A percentile compares a stretch with the other conserved stretches of the same genome.
Conservation (phyloP, 164 flowering plant species). For the Nelumbo lutea region DNA sequence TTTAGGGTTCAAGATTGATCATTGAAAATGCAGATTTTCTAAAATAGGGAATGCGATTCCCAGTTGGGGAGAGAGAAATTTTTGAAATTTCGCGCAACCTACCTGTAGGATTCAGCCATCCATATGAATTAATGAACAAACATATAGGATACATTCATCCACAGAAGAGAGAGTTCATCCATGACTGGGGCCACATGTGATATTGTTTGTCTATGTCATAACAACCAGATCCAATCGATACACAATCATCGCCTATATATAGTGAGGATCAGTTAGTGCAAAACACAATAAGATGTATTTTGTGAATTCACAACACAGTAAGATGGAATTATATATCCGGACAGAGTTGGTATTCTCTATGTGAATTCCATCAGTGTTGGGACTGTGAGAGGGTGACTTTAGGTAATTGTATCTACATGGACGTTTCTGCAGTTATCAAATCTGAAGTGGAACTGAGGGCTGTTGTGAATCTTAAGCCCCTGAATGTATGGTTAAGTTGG, state of each 20-base stretch:
- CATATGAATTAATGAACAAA: not conserved
- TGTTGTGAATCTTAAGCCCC: slow-evolving; percentile 62
- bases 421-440: slow-evolving; percentile 64
- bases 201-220: slow-evolving; percentile 61
- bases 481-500: slow-evolving; percentile 56
- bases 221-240: slow-evolving; percentile 76
- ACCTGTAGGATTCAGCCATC: too few relatives aligned
- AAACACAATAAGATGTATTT: not conserved
- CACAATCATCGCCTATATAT: slow-evolving; percentile 85
- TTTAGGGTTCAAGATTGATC: too few relatives aligned
- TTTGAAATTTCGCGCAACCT: too few relatives aligned
- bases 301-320: slow-evolving; percentile 50
- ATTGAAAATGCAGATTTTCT: too few relatives aligned
- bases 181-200: slow-evolving; percentile 89
- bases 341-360: slow-evolving; percentile 62
- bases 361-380: slow-evolving; percentile 92
- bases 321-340: slow-evolving; percentile 52
- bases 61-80: too few relatives aligned
- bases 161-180: slow-evolving; percentile 33
- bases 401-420: slow-evolving; percentile 46
- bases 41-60: too few relatives aligned
- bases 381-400: slow-evolving; percentile 60
- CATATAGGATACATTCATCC: not conserved
- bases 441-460: slow-evolving; percentile 77
- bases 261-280: not conserved